A percentile compares a stretch with the other conserved stretches of the same genome.
These are phyloP conservation scores for Suillus sp. DNA, from an alignment of 768 basidiomycete genomes.

Conservation along the genomic window DNA sequence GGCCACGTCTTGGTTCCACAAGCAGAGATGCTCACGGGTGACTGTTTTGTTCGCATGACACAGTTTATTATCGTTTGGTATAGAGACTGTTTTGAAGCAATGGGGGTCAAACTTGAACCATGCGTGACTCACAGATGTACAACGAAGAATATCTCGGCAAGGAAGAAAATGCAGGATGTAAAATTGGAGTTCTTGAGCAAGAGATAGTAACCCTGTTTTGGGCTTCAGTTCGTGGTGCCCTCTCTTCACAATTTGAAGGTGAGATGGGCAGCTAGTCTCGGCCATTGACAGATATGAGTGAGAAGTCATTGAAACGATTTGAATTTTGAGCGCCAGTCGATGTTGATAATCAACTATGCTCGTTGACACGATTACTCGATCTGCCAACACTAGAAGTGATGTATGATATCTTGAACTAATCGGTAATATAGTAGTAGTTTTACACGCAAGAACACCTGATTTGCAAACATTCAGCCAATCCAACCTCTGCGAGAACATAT, in stretches of 20 bases:
- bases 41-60: not conserved
- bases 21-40: not conserved
- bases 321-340: not conserved
- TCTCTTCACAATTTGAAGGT: not conserved
- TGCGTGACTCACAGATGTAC: not conserved
- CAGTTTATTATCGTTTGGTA: not conserved
- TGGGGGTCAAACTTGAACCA: not conserved
- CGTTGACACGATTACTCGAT: too few species aligned
- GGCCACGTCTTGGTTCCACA: not conserved
- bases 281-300: not conserved
- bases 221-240: not conserved
- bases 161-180: not conserved
- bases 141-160: not conserved
- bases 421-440: not conserved
- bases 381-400: not conserved
- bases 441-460: not conserved
- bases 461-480: not conserved
- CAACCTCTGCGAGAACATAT: not conserved
- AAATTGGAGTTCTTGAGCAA: not conserved
- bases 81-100: not conserved
- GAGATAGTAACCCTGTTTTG: not conserved
- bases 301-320: not conserved
- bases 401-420: not conserved
- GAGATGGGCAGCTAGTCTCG: not conserved
- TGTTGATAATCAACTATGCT: too few species aligned